Percentiles rank a stretch among this genome's conserved stretches.
phyloP scores from a whole-genome alignment of 257 asterid species.

The Fraxinus quadrangulata region DNA sequence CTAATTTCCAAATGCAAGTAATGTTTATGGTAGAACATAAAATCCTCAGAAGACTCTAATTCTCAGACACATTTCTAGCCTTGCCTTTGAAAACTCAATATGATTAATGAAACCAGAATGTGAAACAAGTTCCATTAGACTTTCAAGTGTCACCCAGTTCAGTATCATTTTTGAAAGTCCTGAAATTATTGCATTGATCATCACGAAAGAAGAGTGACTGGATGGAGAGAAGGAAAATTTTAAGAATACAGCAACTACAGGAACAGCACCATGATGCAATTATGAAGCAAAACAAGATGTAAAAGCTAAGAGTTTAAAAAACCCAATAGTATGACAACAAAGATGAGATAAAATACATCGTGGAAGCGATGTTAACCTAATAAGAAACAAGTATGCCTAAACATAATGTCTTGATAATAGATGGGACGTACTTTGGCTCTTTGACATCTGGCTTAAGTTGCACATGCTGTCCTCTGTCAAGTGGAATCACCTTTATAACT shows the following conservation, averaged over 20 bases:
- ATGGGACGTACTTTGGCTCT: conserved; percentile 76
- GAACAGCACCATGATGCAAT: background rate
- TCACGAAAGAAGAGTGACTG: conserved; percentile 1
- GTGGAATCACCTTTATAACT: conserved; percentile 85
- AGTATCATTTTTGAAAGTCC: background rate
- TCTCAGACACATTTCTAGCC: background rate
- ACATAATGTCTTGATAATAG: conserved; percentile 11
- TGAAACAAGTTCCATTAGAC: background rate
- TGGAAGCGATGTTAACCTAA: conserved; percentile 9
- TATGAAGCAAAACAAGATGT: conserved; percentile 5
- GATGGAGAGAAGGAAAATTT: background rate
- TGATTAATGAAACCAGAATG: background rate
- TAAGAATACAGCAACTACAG: background rate
- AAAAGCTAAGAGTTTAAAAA: conserved; percentile 10
- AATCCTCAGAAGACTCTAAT: background rate
- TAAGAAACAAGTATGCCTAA: conserved; percentile 1
- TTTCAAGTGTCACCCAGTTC: conserved; percentile 8
- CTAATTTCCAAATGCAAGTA: background rate
- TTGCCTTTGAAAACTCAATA: background rate
- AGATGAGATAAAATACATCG: background rate
- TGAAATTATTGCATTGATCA: conserved; percentile 12
- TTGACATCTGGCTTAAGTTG: conserved; percentile 80
- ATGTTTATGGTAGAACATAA: background rate
- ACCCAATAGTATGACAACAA: conserved; percentile 9
- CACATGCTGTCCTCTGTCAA: conserved; percentile 99